Evolutionary conservation across 129 eudicot genomes (phyloP).

Genomic region (Tagetes patula): DNA sequence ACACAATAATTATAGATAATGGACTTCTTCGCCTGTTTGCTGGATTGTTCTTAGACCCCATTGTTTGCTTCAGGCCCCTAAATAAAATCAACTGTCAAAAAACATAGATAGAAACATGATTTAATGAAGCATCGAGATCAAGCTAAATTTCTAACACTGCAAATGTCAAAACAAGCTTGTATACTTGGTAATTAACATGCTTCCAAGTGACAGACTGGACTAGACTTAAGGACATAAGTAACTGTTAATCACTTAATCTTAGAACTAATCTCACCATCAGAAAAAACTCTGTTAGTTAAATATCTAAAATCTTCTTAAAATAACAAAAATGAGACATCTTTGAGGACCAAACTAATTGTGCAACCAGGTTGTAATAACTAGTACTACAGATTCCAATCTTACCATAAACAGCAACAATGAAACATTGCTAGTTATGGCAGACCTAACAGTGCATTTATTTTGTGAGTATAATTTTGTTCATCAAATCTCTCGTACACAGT

Average conservation of each 20-base stretch:
- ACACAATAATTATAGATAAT: conserved; percentile 62
- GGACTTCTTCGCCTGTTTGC: conserved; percentile 59
- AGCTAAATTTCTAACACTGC: neutral
- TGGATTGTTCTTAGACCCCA: conserved; percentile 72
- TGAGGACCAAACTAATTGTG: conserved; percentile 1
- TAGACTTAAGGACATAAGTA: conserved; percentile 12
- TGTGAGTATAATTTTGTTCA: neutral
- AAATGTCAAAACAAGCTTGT: conserved; percentile 1
- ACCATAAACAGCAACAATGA: conserved; percentile 1
- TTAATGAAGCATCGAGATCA: neutral
- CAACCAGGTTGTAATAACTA: neutral
- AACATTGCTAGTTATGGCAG: neutral
- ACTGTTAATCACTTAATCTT: conserved; percentile 14
- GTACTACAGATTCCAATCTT: conserved; percentile 1
- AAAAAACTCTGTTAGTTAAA: conserved; percentile 9
- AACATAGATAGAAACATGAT: conserved; percentile 14
- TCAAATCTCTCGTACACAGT: neutral
- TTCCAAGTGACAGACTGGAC: conserved; percentile 3
- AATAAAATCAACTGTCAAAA: conserved; percentile 8
- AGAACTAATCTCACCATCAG: neutral
- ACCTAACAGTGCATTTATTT: conserved; percentile 9
- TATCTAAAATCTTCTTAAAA: neutral
- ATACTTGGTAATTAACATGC: conserved; percentile 12
- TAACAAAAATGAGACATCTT: neutral
- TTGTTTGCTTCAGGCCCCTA: conserved; percentile 33